Evolutionary conservation across 352 stramenopile genomes (phyloP), one percentile per base, ranked within the genome.

Genomic region (Chloridella minuta): DNA sequence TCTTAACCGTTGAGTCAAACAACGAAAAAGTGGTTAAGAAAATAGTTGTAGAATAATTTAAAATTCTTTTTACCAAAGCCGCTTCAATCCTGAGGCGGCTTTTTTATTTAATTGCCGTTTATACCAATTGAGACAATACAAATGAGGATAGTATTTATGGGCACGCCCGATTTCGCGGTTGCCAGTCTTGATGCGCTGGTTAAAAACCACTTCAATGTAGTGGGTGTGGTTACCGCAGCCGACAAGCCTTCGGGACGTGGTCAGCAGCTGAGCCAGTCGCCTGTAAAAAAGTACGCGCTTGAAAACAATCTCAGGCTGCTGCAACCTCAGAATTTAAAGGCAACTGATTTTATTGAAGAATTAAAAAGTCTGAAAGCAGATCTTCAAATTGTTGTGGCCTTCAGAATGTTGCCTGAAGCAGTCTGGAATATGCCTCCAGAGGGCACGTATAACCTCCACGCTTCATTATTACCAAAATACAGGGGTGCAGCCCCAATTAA

Each of bases 1-100:
- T 66, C 40, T 66, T 66, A n/a, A 66, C 40, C n/a, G 40, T 66
- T 66, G 40, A 66, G n/a, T 18, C 40, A 10, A 66, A 66, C 10
- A 66, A 66, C n/a, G 40, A 66, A n/a, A 66, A 66, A 66, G 40
- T n/a, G n/a, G n/a, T n/a, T 66, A 66, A 66, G n/a, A 66, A 66
- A 66, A 66, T 66, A 18, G 40, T 66, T 66, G n/a, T 66, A 18
- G 40, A 66, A 66, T 66, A 66, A 66, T 66, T 66, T n/a, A n/a
- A n/a, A 18, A 18, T 66, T 66, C 10, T 18, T 66, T 66, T 10
- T 18, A 66, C 10, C n/a, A 18, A 66, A 66, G 40, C 40, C 40
- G 40, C 40, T 66, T 66, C 40, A 66, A n/a, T 66, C n/a, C n/a
- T 66, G 40, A 66, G n/a, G 40, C 40, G 40, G 40, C 40, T 66